A percentile compares a stretch with the other conserved stretches of the same genome.
These are phyloP conservation scores for Daldinia sp. DNA, from an alignment of 2,329 filamentous ascomycete species.

Conservation along the genomic window DNA sequence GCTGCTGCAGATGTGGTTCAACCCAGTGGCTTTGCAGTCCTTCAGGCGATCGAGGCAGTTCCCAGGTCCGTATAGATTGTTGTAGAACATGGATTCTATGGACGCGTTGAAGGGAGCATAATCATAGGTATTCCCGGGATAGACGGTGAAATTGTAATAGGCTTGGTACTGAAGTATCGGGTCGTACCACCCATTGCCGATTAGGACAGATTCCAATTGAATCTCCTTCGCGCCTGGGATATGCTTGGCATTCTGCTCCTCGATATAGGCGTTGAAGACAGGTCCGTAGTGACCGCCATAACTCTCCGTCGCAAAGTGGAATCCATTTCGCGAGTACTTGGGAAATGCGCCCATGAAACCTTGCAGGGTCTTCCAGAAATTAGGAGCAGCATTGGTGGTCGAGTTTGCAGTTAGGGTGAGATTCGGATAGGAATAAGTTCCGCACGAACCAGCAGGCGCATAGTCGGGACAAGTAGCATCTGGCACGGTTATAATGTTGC, in stretches of 20 bases:
- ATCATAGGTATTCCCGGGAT: conserved; percentile 68
- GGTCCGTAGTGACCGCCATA: conserved; percentile 71
- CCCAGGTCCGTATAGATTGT: conserved; percentile 69
- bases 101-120: conserved; percentile 64
- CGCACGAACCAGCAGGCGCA: conserved; percentile 59
- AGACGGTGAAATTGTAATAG: conserved; percentile 69
- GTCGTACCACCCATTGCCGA: conserved; percentile 68
- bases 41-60: conserved; percentile 70
- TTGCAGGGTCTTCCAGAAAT: conserved; percentile 71
- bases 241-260: conserved; percentile 59
- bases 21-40: conserved; percentile 65
- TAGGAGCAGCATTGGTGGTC: conserved; percentile 65
- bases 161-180: conserved; percentile 67
- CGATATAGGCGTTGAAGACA: conserved; percentile 64
- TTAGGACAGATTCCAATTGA: conserved; percentile 62
- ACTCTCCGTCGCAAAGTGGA: conserved; percentile 68
- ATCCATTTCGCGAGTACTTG: conserved; percentile 60
- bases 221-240: conserved; percentile 60
- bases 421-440: conserved; percentile 67
- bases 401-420: conserved; percentile 64
- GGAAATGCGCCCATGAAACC: conserved; percentile 73
- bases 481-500: conserved; percentile 58
- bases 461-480: conserved; percentile 64
- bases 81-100: conserved; percentile 64
- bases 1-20: conserved; percentile 62